phyloP scores from a whole-genome alignment of 2,329 filamentous ascomycete genomes.

The Akanthomyces lecanii region DNA sequence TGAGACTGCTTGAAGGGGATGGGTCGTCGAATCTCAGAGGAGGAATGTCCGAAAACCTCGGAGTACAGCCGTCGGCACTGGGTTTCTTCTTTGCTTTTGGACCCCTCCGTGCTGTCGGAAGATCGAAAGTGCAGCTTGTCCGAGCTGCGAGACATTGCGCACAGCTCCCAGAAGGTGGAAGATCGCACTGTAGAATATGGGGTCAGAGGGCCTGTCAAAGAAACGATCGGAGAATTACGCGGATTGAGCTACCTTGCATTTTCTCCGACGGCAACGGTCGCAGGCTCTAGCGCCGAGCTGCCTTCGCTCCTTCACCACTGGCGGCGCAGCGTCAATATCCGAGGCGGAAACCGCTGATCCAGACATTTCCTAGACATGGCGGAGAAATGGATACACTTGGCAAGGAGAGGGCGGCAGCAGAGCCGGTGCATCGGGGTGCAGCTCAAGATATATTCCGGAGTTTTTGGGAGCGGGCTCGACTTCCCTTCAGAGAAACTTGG shows the following conservation, averaged over 20 bases:
- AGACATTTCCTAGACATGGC: conserved; percentile 11
- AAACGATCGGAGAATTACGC: neutral
- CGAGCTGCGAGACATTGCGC: conserved; percentile 31
- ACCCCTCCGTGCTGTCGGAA: conserved; percentile 35
- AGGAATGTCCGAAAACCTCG: neutral
- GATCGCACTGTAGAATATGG: conserved; percentile 26
- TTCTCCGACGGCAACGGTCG: conserved; percentile 35
- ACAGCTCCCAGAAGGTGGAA: conserved; percentile 24
- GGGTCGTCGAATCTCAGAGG: neutral
- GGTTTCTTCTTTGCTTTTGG: conserved; percentile 30
- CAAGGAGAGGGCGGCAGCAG: neutral
- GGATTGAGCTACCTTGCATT: conserved; percentile 29
- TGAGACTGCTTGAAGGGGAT: neutral
- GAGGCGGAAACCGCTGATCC: conserved; percentile 5
- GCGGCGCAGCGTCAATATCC: conserved; percentile 15
- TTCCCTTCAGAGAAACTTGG: conserved; percentile 6
- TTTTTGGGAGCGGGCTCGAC: conserved; percentile 11
- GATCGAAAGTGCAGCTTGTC: conserved; percentile 33
- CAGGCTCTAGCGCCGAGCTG: conserved; percentile 28
- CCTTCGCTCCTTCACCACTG: conserved; percentile 19
- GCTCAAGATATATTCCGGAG: conserved; percentile 2
- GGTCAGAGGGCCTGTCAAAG: neutral
- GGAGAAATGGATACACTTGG: conserved; percentile 7
- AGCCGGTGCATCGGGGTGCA: neutral
- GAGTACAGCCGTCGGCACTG: neutral